Conservation (phyloP, 805 yeast genomes). For the Candida rishiriensis region DNA sequence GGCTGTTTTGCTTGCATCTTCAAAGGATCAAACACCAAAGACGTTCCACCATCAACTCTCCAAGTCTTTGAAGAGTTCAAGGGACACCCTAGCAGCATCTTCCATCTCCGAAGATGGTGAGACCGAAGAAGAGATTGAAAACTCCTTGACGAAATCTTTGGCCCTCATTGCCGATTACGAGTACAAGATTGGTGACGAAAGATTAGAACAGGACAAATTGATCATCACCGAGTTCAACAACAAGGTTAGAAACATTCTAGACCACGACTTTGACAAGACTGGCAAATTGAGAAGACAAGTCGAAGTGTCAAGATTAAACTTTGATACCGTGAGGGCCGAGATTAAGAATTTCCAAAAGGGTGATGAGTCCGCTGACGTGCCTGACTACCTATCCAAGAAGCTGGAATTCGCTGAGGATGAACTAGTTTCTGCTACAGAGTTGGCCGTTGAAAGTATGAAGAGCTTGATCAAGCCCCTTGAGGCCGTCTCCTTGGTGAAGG, state of each 20-base stretch:
- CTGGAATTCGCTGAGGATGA: conserved; percentile 67
- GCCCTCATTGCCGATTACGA: conserved; percentile 52
- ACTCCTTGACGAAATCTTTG: conserved; percentile 50
- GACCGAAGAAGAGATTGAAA: conserved; percentile 34
- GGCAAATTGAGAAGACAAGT: conserved; percentile 61
- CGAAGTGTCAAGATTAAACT: conserved; percentile 62
- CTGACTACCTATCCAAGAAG: conserved; percentile 49
- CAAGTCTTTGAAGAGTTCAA: conserved; percentile 48
- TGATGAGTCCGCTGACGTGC: conserved; percentile 34
- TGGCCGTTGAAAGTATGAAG: conserved; percentile 78
- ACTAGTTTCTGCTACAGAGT: conserved; percentile 70
- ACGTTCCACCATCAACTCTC: conserved; percentile 71
- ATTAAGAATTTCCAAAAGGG: conserved; percentile 35
- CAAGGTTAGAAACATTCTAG: conserved; percentile 48
- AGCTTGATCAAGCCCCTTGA: conserved; percentile 64
- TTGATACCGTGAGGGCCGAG: conserved; percentile 66
- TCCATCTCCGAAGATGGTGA: conserved; percentile 25
- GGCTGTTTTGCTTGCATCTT: conserved; percentile 38
- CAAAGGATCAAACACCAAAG: conserved; percentile 47
- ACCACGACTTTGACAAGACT: conserved; percentile 57
- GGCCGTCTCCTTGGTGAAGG: conserved; percentile 55
- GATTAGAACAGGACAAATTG: conserved; percentile 65
- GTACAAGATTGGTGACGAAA: conserved; percentile 58
- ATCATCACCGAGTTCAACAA: conserved; percentile 56
- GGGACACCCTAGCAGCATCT: conserved; percentile 35